Conservation (phyloP, 129 eudicot genomes). For the Chrysanthemum makinoi region DNA sequence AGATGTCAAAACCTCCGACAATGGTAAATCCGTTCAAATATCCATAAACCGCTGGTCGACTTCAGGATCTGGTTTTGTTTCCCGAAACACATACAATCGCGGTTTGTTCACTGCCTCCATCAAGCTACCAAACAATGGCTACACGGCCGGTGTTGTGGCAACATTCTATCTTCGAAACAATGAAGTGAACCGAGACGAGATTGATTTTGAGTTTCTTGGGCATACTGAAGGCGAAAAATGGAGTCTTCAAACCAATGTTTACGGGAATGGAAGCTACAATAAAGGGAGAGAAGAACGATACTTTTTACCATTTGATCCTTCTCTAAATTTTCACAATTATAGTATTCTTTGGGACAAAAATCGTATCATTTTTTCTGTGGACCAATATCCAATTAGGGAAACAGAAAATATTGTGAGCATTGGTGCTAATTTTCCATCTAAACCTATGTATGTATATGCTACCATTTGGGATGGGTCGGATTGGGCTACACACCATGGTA, state of each 20-base stretch:
- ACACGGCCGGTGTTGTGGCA: conserved; percentile 29
- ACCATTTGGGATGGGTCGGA: conserved; percentile 52
- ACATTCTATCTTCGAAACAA: conserved; percentile 26
- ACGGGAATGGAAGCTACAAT: conserved; percentile 36
- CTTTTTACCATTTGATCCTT: conserved; percentile 42
- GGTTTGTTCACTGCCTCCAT: conserved; percentile 31
- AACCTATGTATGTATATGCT: conserved; percentile 32
- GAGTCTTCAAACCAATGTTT: conserved; percentile 43
- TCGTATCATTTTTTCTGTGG: conserved; percentile 33
- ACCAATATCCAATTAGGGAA: conserved; percentile 35
- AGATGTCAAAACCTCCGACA: conserved; percentile 4
- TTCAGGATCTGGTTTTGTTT: conserved; percentile 29
- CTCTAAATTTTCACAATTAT: conserved; percentile 39
- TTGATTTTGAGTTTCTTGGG: conserved; percentile 46
- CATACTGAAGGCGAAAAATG: conserved; percentile 31
- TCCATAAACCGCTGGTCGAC: conserved; percentile 19
- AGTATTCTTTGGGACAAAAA: conserved; percentile 33
- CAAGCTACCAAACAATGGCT: conserved; percentile 27
- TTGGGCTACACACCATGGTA: conserved; percentile 45
- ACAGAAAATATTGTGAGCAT: conserved; percentile 16
- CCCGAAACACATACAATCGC: conserved; percentile 21
- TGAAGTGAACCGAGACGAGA: conserved; percentile 31
- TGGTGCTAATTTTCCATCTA: conserved; percentile 18
- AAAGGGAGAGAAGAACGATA: conserved; percentile 50
- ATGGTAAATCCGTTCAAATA: conserved; percentile 22